phyloP scores from a whole-genome alignment of 371 early-diverging fungal genomes.

The Mortierella sp. region DNA sequence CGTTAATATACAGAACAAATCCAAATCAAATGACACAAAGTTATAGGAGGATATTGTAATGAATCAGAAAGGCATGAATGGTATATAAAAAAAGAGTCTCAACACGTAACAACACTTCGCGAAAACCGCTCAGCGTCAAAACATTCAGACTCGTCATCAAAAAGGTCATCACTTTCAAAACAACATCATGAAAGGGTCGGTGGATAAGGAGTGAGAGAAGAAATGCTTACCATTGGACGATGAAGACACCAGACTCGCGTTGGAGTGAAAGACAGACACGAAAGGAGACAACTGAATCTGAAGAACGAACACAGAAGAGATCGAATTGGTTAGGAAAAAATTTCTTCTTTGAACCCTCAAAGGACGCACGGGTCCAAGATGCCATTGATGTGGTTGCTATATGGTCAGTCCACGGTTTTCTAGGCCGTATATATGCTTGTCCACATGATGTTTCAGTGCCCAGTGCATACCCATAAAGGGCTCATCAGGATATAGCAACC shows the following conservation, averaged over 20 bases:
- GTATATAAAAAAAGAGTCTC: conserved; percentile 59
- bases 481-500: conserved; percentile 41
- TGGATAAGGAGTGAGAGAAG: neutral
- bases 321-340: neutral
- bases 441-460: conserved; percentile 61
- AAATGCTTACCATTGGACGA: neutral
- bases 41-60: conserved; percentile 7
- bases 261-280: neutral
- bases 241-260: neutral
- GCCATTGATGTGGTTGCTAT: neutral
- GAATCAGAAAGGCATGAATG: conserved; percentile 62
- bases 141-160: conserved; percentile 61
- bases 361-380: neutral
- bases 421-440: conserved; percentile 62
- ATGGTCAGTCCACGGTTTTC: conserved; percentile 60
- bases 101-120: conserved; percentile 48
- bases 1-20: conserved; percentile 7
- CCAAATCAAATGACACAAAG: neutral
- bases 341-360: neutral
- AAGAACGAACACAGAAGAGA: neutral
- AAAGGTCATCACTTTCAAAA: conserved; percentile 56
- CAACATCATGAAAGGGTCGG: neutral
- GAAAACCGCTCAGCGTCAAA: conserved; percentile 53
- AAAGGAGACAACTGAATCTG: neutral
- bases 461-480: conserved; percentile 60